phyloP scores from a whole-genome alignment of 768 basidiomycete species.

The Mycena amicta region DNA sequence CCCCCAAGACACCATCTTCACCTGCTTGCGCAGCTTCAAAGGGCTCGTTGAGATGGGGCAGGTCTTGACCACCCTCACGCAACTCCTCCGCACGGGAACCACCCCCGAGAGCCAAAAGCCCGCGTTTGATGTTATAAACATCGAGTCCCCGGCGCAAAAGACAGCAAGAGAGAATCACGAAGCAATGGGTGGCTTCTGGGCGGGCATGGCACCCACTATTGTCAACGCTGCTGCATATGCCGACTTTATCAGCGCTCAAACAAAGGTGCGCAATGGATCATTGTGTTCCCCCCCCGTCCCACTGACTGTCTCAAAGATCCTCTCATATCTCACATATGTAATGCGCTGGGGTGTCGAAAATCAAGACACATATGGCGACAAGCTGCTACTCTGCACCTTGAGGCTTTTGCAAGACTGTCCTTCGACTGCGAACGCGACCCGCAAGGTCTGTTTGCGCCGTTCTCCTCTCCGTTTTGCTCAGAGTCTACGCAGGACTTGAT shows the following conservation, averaged over 20 bases:
- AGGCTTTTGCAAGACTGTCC: constrained; percentile 95
- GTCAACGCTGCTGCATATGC: constrained; percentile 73
- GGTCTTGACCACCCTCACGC: constrained; percentile 88
- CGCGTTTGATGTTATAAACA: constrained; percentile 76
- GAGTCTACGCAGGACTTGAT: constrained; percentile 70
- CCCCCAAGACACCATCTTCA: constrained; percentile 62
- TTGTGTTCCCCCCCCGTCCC: no score
- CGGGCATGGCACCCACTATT: constrained; percentile 78
- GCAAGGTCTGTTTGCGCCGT: constrained; percentile 58
- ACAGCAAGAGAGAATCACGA: constrained; percentile 77
- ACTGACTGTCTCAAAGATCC: constrained; percentile 54
- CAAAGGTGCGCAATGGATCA: constrained; percentile 64
- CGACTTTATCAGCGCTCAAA: constrained; percentile 86
- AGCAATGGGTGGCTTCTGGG: constrained; percentile 80
- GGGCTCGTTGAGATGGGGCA: constrained; percentile 93
- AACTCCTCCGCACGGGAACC: constrained; percentile 72
- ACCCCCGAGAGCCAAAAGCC: constrained; percentile 68
- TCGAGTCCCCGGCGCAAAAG: constrained; percentile 82
- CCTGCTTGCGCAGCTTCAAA: constrained; percentile 86
- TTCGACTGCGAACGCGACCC: constrained; percentile 73
- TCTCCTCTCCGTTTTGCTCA: constrained; percentile 17
- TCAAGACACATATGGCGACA: constrained; percentile 76
- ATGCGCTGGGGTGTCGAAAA: constrained; percentile 64
- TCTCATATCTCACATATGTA: constrained; percentile 91
- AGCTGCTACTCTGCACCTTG: constrained; percentile 75